Base-by-base conservation (phyloP, 1,284 basidiomycete genomes). In the Cerrena zonata region DNA sequence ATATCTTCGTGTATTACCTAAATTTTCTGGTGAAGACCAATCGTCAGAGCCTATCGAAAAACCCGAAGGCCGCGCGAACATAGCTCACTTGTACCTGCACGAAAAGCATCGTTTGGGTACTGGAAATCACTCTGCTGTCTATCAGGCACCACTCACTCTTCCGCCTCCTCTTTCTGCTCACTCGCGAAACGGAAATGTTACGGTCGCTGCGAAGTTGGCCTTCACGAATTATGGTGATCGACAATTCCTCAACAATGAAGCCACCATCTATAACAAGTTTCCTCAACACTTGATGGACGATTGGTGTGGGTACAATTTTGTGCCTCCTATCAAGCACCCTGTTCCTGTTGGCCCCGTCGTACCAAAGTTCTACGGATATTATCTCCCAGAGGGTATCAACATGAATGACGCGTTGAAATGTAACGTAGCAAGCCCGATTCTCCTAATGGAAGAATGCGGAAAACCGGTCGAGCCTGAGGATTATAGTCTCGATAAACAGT, bases 311-410 rank as follows among this genome's bases (percentile, higher is more conserved):
- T 74, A 67, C 53, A 75, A 77, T 54, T 47, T 75, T 45, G 56
- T 74, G 4, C 54, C 58, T 12, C 75, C 74, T 3, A 26, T 74
- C 40, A 63, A 65, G 30, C 64, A 72, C 43, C 77, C 77, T 0
- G 69, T 73, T 0, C 77, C 77, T 7, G 65, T 72, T 5, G 67
- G 69, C 4, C 67, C 79, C 0, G 53, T 79, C 39, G 73, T 77
- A 3, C 78, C 79, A 5, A 77, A 78, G 59, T 80, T 72, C 59
- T 80, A 75, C 56, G 78, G 79, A 1, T 77, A 74, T 60, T 80
- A 80, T 58, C 57, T 66, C 7, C 71, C 72, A 1, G 62, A 61
- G 10, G 15, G 44, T 2, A 50, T 52, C 61, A 49, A 24, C 3
- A 46, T 18, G 19, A 23, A 13, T 5, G 30, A 38, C 19, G 27